phyloP scores from a whole-genome alignment of 1,284 basidiomycete genomes.

The Fomitopsis palustris region DNA sequence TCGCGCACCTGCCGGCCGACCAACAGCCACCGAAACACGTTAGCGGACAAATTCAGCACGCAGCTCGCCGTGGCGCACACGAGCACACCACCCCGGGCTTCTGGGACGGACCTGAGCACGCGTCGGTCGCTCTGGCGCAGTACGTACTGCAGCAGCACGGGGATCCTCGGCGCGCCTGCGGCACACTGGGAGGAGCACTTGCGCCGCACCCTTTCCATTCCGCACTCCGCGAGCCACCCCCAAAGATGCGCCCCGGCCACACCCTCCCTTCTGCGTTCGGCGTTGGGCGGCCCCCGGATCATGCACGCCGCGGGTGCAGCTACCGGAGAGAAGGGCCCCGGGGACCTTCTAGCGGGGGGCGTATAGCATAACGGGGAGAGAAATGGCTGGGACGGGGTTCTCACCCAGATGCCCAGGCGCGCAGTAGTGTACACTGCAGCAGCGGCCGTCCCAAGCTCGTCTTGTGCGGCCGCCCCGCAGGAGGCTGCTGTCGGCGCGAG shows the following conservation, averaged over 20 bases:
- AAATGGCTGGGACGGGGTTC: background rate
- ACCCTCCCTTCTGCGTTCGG: background rate
- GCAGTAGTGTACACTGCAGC: too few species aligned
- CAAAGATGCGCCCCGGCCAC: background rate
- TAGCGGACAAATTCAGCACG: background rate
- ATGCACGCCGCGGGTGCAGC: background rate
- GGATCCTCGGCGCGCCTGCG: background rate
- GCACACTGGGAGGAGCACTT: background rate
- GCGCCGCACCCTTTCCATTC: background rate
- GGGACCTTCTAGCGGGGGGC: background rate
- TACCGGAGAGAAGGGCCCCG: background rate
- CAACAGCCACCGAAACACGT: background rate
- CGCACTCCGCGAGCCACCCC: slow-evolving; percentile 1
- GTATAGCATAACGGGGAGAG: background rate
- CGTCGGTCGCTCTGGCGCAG: background rate
- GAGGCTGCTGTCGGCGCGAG: background rate
- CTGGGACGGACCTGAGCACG: background rate
- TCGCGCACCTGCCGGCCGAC: background rate
- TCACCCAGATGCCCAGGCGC: too few species aligned
- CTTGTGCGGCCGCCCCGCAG: too few species aligned
- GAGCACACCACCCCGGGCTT: too few species aligned
- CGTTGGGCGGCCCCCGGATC: background rate
- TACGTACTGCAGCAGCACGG: background rate
- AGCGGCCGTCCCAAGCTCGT: too few species aligned
- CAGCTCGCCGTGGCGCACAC: background rate